A percentile compares a stretch with the other conserved stretches of the same genome.
Evolutionary conservation across 768 basidiomycete genomes (phyloP).

Genomic region (Lactarius deliciosus): DNA sequence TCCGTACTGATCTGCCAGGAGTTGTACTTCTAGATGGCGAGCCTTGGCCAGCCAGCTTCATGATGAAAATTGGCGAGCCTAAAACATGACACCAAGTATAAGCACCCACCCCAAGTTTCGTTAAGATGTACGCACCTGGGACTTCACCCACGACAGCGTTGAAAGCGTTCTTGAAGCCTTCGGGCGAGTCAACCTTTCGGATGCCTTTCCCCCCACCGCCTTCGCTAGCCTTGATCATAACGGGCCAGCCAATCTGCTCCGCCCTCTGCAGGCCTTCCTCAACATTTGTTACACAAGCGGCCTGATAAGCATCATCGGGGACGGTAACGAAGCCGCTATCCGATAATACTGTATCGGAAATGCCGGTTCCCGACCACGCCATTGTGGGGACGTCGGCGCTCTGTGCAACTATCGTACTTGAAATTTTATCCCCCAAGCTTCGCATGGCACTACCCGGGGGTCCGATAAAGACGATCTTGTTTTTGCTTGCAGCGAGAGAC

Average conservation of each 20-base stretch:
- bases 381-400: slow-evolving; percentile 95
- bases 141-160: slow-evolving; percentile 94
- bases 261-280: slow-evolving; percentile 85
- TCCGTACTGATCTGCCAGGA: slow-evolving; percentile 98
- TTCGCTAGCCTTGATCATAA: slow-evolving; percentile 99
- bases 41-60: slow-evolving; percentile 99
- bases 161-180: slow-evolving; percentile 92
- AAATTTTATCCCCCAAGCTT: slow-evolving; percentile 98
- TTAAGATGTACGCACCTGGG: slow-evolving; percentile 61
- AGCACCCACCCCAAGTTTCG: slow-evolving; percentile 21
- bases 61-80: slow-evolving; percentile 99
- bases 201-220: slow-evolving; percentile 99
- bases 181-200: slow-evolving; percentile 83
- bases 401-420: slow-evolving; percentile 98
- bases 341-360: slow-evolving; percentile 81
- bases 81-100: slow-evolving; percentile 20
- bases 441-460: slow-evolving; percentile 99
- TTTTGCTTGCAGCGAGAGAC: slow-evolving; percentile 83
- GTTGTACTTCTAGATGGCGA: slow-evolving; percentile 96
- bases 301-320: slow-evolving; percentile 83
- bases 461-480: slow-evolving; percentile 99
- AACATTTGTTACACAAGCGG: slow-evolving; percentile 85
- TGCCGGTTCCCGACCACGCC: slow-evolving; percentile 98
- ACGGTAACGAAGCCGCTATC: slow-evolving; percentile 90
- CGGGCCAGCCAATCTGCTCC: slow-evolving; percentile 89